phyloP scores from a whole-genome alignment of 345 rosid species.

The Citrus medica region DNA sequence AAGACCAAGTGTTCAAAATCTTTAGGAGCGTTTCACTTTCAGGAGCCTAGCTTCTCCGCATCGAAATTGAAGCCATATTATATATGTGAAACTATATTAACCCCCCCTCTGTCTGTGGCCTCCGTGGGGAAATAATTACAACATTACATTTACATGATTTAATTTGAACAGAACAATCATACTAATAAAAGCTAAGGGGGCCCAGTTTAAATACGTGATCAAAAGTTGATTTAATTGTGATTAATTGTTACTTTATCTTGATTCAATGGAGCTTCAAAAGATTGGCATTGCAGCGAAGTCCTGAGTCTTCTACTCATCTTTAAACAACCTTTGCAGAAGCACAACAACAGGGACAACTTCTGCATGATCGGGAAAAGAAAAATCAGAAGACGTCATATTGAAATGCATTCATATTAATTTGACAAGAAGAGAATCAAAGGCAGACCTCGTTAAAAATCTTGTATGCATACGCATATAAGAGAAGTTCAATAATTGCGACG shows the following conservation, averaged over 20 bases:
- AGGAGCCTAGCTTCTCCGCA: constrained; percentile 15
- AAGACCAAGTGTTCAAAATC: constrained; percentile 6
- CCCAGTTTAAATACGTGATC: constrained; percentile 20
- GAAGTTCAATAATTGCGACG: background rate
- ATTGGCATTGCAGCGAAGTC: constrained; percentile 17
- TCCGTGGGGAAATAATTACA: background rate
- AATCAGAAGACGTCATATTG: background rate
- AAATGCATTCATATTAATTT: background rate
- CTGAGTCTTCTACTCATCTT: constrained; percentile 38
- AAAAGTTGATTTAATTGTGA: constrained; percentile 12
- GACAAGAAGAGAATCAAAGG: background rate
- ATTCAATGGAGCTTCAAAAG: constrained; percentile 32
- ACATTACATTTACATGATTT: background rate
- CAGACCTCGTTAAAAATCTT: background rate
- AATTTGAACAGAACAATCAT: constrained; percentile 18
- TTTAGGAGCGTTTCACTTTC: constrained; percentile 19
- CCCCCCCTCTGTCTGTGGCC: background rate
- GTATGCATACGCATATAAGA: background rate
- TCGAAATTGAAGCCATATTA: constrained; percentile 28
- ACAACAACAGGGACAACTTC: constrained; percentile 1
- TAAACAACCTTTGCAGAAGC: constrained; percentile 5
- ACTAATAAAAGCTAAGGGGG: constrained; percentile 6
- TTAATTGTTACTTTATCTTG: constrained; percentile 43
- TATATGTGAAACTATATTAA: constrained; percentile 3
- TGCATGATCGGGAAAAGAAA: background rate